Conservation (phyloP, 179 eudicot species). For the Gypsophila paniculata region DNA sequence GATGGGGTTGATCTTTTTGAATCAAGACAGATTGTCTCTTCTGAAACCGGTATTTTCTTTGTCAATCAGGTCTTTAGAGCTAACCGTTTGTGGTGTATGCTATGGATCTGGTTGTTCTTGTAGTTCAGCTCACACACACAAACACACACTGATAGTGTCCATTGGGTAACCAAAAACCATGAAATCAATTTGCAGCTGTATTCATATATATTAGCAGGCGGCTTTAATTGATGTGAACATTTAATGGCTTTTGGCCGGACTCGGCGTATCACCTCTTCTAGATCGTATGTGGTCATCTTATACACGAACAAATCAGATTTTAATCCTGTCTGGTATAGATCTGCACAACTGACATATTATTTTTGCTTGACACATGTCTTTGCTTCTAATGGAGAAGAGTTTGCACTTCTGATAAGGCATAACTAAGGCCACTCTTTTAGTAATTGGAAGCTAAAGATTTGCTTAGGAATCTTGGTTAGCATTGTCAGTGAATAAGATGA, state of each 20-base stretch:
- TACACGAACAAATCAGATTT: background rate
- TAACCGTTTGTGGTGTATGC: background rate
- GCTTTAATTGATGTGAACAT: background rate
- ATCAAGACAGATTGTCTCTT: slow-evolving; percentile 22
- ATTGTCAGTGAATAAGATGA: slow-evolving; percentile 1
- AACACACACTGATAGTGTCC: background rate
- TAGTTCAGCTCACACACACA: background rate
- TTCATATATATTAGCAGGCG: background rate
- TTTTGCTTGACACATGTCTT: background rate
- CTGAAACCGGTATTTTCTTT: slow-evolving; percentile 26
- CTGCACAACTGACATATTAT: background rate
- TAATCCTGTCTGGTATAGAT: background rate
- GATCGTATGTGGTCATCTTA: slow-evolving; percentile 5
- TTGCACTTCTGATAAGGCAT: background rate
- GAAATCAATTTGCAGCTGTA: background rate
- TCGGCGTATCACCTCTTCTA: background rate
- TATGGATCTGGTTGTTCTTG: background rate
- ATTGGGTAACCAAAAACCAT: background rate
- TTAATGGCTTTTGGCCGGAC: background rate
- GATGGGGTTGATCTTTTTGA: slow-evolving; percentile 74
- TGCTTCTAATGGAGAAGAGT: background rate
- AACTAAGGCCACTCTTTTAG: background rate
- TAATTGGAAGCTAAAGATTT: slow-evolving; percentile 1
- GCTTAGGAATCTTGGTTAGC: background rate
- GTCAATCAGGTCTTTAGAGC: background rate